A percentile compares a stretch with the other conserved stretches of the same genome.
Evolutionary conservation across 2,329 filamentous ascomycete species (phyloP).

Genomic region (Fonsecaea pedrosoi): DNA sequence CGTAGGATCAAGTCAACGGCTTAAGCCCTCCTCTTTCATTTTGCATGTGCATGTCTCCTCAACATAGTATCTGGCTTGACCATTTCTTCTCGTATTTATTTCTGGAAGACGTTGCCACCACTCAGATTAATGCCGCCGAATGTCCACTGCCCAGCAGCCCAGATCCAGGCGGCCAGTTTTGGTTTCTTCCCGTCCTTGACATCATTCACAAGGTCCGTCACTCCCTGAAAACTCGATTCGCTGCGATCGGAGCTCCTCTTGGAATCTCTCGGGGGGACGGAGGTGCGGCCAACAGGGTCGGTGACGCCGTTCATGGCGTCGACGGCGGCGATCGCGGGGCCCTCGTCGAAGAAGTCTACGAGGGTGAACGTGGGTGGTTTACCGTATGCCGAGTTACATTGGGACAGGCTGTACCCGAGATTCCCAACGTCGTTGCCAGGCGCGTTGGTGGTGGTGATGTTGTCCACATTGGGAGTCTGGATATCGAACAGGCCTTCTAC

Average conservation of each 20-base stretch:
- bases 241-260: constrained; percentile 41
- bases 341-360: constrained; percentile 80
- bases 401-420: constrained; percentile 55
- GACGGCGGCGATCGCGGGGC: constrained; percentile 71
- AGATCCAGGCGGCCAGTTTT: constrained; percentile 53
- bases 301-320: constrained; percentile 70
- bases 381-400: constrained; percentile 64
- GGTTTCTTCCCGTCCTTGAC: constrained; percentile 48
- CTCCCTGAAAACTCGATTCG: constrained; percentile 46
- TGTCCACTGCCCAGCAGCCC: constrained; percentile 53
- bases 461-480: constrained; percentile 65
- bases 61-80: neutral
- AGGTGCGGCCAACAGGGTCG: constrained; percentile 52
- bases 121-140: constrained; percentile 48
- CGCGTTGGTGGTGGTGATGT: constrained; percentile 70
- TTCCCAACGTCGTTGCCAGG: constrained; percentile 62
- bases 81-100: neutral
- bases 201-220: constrained; percentile 48
- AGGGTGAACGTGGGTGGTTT: constrained; percentile 73
- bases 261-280: constrained; percentile 43
- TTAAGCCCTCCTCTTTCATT: too few species aligned
- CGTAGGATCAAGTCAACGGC: too few species aligned
- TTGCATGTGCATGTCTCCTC: neutral
- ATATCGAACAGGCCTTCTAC: constrained; percentile 59
- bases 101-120: constrained; percentile 32